Evolutionary conservation across 1,284 basidiomycete species (phyloP), one percentile per base, ranked within the genome.

Genomic region (Tilletiopsis washingtonensis): DNA sequence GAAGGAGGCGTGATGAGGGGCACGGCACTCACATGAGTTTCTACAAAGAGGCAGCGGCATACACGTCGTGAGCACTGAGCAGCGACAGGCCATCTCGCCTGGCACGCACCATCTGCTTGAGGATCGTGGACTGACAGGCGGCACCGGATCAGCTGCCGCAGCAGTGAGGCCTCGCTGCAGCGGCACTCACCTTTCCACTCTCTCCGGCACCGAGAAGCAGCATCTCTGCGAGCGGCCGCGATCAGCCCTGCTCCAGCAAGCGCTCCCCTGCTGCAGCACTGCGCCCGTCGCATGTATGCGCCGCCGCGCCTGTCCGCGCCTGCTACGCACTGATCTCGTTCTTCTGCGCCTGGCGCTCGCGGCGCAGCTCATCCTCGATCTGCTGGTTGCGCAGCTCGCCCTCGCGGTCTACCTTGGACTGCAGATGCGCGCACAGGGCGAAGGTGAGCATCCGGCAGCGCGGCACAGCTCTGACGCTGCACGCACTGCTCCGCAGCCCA

Each of bases 281-380:
- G 3, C 32, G 12, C 12, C 2, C 32, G 40, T 19, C 40, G 40
- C 17, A 38, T 25, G 5, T 37, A 20, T 12, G 32, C 12, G 32
- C 32, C 12, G 12, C 34, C 21, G 21, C 17, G 34, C 4, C 32
- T 24, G 17, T 17, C 25, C 11, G 7, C 29, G 12, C 32, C 12
- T 12, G 17, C 7, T 7, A 42, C 48, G 75, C 75, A 67, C 91
- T 93, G 74, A 94, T 89, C 76, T 93, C 90, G 74, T 91, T 93
- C 80, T 88, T 86, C 49, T 90, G 84, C 78, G 86, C 84, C 76
- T 88, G 82, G 43, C 88, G 32, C 32, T 34, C 32, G 12, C 32
- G 12, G 12, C 32, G 12, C 32, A 34, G 17, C 17, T 34, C 32
- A 11, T 34, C 85, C 78, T 96, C 91, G 69, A 96, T 97, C 79